Base-by-base conservation (phyloP, 2,329 filamentous ascomycete genomes). In the Aspergillus pseudoviridinutans region DNA sequence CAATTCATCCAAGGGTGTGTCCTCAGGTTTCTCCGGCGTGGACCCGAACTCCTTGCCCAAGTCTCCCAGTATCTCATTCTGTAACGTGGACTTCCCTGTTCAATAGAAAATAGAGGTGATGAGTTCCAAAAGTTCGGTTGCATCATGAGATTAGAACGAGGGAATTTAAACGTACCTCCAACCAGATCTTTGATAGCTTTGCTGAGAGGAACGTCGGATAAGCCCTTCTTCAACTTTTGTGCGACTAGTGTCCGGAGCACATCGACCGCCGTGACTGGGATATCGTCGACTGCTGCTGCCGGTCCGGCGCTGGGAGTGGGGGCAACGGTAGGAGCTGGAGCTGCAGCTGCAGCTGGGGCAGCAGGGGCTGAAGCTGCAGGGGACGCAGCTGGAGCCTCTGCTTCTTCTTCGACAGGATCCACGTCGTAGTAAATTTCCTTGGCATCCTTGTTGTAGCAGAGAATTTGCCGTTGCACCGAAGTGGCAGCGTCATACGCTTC, bases 361-460 rank as follows among this genome's bases (percentile, higher is more conserved):
- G 77, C 59, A 47, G 80, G 71, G 50, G 79, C 67, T 4, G 80
- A 66, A 49, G 74, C 64, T 51, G 75, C 66, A 50, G 74, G 71
- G 22, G 78, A 65, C 47, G 71, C 63, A 24, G 75, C 55, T 28
- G 74, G 56, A 54, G 83, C 73, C 52, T 89, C 88, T 50, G 89
- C 84, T 76, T 97, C 94, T 57, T 99, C 94, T 70, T 95, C 91
- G 29, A 96, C 82, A 0, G 94, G 94, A 71, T 99, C 94, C 49
- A 96, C 92, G 73, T 97, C 93, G 78, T 99, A 99, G 82, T 99
- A 99, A 64, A 99, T 99, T 77, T 99, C 94, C 76, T 97, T 97
- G 56, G 92, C 90, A 72, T 99, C 94, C 78, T 99, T 99, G 83
- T 96, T 97, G 82, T 97, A 99, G 82, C 94, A 97, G 57, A 99